Evolutionary conservation across 495 filamentous ascomycete genomes (phyloP).

Genomic region (Penicillium crystallinum): DNA sequence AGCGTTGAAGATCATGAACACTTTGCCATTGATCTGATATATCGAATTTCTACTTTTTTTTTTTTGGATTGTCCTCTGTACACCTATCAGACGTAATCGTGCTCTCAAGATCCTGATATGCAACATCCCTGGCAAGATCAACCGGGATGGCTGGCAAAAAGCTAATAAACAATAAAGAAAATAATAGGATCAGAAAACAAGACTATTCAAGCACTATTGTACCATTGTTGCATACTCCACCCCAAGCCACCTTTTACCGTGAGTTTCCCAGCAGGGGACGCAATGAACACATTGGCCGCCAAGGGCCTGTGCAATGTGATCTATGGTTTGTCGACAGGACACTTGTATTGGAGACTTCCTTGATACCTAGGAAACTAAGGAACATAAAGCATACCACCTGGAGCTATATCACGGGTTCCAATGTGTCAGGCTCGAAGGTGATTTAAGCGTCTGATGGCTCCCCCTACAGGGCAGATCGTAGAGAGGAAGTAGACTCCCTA

Average conservation of each 20-base stretch:
- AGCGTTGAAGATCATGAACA: not conserved
- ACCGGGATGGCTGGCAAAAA: not conserved
- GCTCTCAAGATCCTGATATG: not conserved
- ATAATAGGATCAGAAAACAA: not conserved
- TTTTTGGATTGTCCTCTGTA: too few species aligned
- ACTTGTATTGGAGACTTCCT: not conserved
- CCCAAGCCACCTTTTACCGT: not conserved
- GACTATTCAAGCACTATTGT: not conserved
- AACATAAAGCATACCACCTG: too few species aligned
- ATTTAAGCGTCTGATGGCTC: not conserved
- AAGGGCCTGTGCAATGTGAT: conserved; percentile 10
- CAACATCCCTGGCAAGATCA: not conserved
- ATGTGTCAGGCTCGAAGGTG: not conserved
- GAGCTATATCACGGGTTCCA: too few species aligned
- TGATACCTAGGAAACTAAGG: too few species aligned
- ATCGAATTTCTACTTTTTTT: not conserved
- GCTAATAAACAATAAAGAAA: not conserved
- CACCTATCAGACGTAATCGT: not conserved
- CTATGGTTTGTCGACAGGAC: not conserved
- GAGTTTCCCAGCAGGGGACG: conserved; percentile 6
- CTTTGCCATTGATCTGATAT: not conserved
- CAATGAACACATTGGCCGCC: conserved; percentile 2
- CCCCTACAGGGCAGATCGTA: not conserved
- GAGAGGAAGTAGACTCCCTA: not conserved
- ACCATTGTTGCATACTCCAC: not conserved